These are phyloP conservation scores for Euphorbia pulcherrima DNA, from an alignment of 345 rosid species.

Conservation along the genomic window DNA sequence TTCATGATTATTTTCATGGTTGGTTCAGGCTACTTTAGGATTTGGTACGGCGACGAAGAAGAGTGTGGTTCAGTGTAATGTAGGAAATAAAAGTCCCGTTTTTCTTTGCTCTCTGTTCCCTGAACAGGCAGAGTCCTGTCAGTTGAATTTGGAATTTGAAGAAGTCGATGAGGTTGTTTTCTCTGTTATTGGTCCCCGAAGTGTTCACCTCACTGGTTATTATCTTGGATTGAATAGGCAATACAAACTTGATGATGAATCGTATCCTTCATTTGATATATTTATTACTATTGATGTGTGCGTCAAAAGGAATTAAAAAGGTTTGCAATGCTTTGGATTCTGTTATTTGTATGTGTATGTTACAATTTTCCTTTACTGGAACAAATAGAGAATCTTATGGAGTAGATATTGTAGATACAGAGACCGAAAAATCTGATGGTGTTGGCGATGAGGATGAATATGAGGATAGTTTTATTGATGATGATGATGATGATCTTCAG, in stretches of 20 bases:
- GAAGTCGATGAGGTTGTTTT: constrained; percentile 66
- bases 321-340: not conserved
- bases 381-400: constrained; percentile 53
- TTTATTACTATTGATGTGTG: not conserved
- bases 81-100: constrained; percentile 59
- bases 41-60: constrained; percentile 31
- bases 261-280: constrained; percentile 55
- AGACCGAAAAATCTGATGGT: constrained; percentile 41
- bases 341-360: not conserved
- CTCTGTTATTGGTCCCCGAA: constrained; percentile 64
- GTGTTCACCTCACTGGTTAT: constrained; percentile 72
- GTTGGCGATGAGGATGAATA: constrained; percentile 47
- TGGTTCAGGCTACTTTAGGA: constrained; percentile 63
- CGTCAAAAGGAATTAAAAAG: not conserved
- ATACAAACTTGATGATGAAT: constrained; percentile 33
- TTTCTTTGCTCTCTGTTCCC: constrained; percentile 59
- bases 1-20: not conserved
- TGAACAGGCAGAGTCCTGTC: constrained; percentile 45
- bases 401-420: constrained; percentile 59
- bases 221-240: constrained; percentile 22
- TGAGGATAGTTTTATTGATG: constrained; percentile 71
- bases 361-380: constrained; percentile 23
- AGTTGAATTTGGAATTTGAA: constrained; percentile 63
- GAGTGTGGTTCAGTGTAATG: constrained; percentile 65
- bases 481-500: constrained; percentile 46